A percentile compares a stretch with the other conserved stretches of the same genome.
phyloP scores from a whole-genome alignment of 164 flowering plant species.

The Vitis labrusca region DNA sequence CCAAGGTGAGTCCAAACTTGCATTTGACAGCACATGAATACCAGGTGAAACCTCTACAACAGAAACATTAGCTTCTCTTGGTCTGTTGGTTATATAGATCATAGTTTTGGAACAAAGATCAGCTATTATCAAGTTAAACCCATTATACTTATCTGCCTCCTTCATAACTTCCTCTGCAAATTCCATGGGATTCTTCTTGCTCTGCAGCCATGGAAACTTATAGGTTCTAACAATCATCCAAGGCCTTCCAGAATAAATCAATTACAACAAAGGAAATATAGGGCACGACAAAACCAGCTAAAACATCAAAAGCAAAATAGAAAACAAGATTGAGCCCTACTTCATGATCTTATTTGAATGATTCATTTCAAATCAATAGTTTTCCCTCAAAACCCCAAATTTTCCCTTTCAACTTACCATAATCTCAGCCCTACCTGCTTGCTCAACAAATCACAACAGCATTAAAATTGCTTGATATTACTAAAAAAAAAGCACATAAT shows the following conservation, averaged over 20 bases:
- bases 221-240: not conserved
- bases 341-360: too few relatives aligned
- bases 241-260: not conserved
- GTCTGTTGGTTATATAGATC: conserved; percentile 61
- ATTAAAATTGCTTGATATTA: too few relatives aligned
- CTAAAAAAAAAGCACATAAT: too few relatives aligned
- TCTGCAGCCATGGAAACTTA: conserved; percentile 25
- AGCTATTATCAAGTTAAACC: conserved; percentile 57
- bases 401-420: too few relatives aligned
- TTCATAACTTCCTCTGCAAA: conserved; percentile 49
- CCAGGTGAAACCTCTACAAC: conserved; percentile 51
- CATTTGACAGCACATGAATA: conserved; percentile 63
- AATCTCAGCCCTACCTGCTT: too few relatives aligned
- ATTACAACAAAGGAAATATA: not conserved
- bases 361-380: too few relatives aligned
- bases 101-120: conserved; percentile 46
- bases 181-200: conserved; percentile 43
- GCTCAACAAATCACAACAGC: too few relatives aligned
- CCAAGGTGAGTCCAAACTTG: conserved; percentile 67
- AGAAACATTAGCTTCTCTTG: conserved; percentile 14
- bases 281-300: not conserved
- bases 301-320: not conserved
- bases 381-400: too few relatives aligned
- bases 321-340: too few relatives aligned
- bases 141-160: conserved; percentile 49